A percentile compares a stretch with the other conserved stretches of the same genome.
These are phyloP conservation scores for Ceratocystis colombiana DNA, from an alignment of 2,329 filamentous ascomycete species.

Conservation along the genomic window DNA sequence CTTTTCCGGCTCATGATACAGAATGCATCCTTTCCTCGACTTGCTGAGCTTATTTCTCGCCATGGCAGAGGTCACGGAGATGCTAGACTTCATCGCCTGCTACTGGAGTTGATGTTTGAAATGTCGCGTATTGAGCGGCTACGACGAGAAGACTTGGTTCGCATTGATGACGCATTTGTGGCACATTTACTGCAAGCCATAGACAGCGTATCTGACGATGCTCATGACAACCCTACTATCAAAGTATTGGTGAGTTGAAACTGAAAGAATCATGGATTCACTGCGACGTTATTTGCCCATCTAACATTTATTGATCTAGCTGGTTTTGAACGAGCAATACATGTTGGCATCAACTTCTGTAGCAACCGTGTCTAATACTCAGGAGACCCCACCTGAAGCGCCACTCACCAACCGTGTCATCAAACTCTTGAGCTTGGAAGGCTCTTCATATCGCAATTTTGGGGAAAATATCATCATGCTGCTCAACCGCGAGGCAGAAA, in stretches of 20 bases:
- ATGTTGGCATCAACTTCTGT: constrained; percentile 64
- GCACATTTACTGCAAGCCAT: constrained; percentile 76
- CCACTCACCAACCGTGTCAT: constrained; percentile 84
- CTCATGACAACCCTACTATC: constrained; percentile 85
- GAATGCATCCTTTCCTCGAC: constrained; percentile 70
- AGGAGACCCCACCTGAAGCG: constrained; percentile 33
- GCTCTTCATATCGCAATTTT: constrained; percentile 79
- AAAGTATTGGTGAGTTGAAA: constrained; percentile 62
- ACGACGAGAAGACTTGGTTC: constrained; percentile 62
- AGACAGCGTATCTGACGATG: constrained; percentile 77
- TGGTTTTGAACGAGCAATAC: constrained; percentile 96
- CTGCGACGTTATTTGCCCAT: not conserved
- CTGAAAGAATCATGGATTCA: not conserved
- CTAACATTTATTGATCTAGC: constrained; percentile 39
- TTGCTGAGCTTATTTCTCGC: constrained; percentile 62
- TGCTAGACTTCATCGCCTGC: constrained; percentile 60
- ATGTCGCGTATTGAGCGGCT: constrained; percentile 88
- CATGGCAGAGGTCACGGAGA: constrained; percentile 24
- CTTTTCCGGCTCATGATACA: constrained; percentile 80
- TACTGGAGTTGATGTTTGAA: constrained; percentile 87
- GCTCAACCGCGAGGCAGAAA: constrained; percentile 88
- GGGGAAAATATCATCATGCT: constrained; percentile 95
- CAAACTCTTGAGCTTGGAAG: constrained; percentile 75
- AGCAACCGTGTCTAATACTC: constrained; percentile 31
- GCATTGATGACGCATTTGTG: constrained; percentile 71